Base-by-base conservation (phyloP, 345 rosid genomes). In the Stellera chamaejasme region DNA sequence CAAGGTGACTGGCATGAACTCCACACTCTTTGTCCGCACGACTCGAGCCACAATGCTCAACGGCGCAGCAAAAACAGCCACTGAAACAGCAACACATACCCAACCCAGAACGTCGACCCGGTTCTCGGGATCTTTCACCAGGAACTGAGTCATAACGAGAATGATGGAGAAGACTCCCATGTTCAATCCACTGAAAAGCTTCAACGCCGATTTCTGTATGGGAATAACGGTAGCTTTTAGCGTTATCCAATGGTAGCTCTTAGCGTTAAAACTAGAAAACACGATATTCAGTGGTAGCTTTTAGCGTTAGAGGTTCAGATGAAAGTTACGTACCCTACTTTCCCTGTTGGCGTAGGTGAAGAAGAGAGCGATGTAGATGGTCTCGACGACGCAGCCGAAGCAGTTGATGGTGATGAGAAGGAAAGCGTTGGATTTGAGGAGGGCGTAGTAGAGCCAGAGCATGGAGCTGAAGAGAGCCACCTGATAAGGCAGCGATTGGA, bases 381-480 rank as follows among this genome's bases (percentile, higher is more conserved):
- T 80, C 67, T 94, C 92, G 2, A 90, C 61, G 45, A 80, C 62
- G 71, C 84, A 83, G 39, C 99, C 99, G 6, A 94, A 76, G 5
- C 83, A 59, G 75, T 94, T 94, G 56, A 90, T 87, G 64, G 99
- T 90, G 72, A 87, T 60, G 50, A 94, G 79, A 48, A 94, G 95
- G 54, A 83, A 55, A 39, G 85, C 87, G 50, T 71, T 58, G 2
- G 39, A 32, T 45, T 94, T 90, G 10, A 79, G 49, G 62, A 73
- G 58, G 16, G 99, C 96, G 63, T 94, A 94, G 66, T 77, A 85
- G 13, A 90, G 78, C 99, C 99, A 94, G 0, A 94, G 76, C 96
- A 82, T 85, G 48, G 87, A 85, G 73, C 97, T 87, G 79, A 87
- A 87, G 27, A 94, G 59, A 45, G 99, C 89, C 16, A 83, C 88